Percentiles rank a stretch among this genome's conserved stretches.
Evolutionary conservation across 208 protist species (phyloP).

Genomic region (Novymonas esmeraldas): DNA sequence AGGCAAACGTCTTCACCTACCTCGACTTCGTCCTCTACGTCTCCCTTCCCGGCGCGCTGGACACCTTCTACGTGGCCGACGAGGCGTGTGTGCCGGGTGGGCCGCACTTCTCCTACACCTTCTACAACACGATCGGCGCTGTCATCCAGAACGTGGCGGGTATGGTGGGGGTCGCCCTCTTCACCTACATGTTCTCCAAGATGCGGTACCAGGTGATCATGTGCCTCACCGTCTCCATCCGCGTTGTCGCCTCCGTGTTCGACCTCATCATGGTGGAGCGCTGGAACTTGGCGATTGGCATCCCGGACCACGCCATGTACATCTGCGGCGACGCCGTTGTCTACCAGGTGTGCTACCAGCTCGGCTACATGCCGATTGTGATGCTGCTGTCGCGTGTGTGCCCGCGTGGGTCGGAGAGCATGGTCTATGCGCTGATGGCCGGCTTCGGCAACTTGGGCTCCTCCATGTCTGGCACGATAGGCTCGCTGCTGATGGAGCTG

Average conservation of each 20-base stretch:
- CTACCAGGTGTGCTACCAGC: constrained; percentile 55
- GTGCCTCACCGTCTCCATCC: constrained; percentile 46
- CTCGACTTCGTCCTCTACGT: constrained; percentile 47
- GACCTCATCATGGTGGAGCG: constrained; percentile 81
- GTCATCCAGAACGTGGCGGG: constrained; percentile 54
- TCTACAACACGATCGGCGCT: constrained; percentile 53
- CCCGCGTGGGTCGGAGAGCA: constrained; percentile 75
- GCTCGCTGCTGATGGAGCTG: constrained; percentile 53
- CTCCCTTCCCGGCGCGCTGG: constrained; percentile 51
- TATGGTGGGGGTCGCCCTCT: constrained; percentile 54
- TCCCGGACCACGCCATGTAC: constrained; percentile 73
- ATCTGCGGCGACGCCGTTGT: constrained; percentile 69
- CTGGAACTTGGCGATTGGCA: constrained; percentile 63
- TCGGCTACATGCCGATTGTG: constrained; percentile 72
- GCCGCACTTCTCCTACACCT: constrained; percentile 60
- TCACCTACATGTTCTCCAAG: constrained; percentile 60
- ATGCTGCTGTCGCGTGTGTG: constrained; percentile 80
- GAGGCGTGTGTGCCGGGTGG: constrained; percentile 48
- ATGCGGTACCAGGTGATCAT: constrained; percentile 64
- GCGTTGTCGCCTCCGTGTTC: constrained; percentile 56
- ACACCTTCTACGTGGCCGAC: constrained; percentile 57
- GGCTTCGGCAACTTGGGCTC: constrained; percentile 77
- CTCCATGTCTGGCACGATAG: constrained; percentile 41
- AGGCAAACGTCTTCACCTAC: constrained; percentile 40
- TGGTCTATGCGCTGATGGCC: constrained; percentile 78